Evolutionary conservation across 768 basidiomycete species (phyloP).

Genomic region (Chalciporus sphaerocephalus): DNA sequence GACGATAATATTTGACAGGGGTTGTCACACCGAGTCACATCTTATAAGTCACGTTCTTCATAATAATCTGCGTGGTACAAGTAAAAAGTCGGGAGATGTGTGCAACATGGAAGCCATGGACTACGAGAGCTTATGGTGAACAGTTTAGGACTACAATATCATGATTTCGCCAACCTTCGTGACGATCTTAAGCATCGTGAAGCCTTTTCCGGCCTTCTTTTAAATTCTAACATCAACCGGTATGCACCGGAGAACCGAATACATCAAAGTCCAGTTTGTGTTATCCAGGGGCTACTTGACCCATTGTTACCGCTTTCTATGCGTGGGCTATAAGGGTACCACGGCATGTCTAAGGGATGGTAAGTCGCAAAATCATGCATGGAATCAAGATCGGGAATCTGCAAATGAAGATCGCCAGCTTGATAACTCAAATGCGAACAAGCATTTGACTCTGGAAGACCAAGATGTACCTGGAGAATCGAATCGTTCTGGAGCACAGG

Average conservation of each 20-base stretch:
- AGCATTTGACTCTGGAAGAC: neutral
- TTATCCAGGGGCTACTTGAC: neutral
- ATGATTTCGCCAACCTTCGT: neutral
- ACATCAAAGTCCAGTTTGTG: neutral
- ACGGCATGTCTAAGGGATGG: neutral
- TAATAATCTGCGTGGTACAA: too few relatives aligned
- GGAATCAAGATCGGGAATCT: neutral
- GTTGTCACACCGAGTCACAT: neutral
- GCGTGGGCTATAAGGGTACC: slow-evolving; percentile 1
- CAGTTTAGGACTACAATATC: neutral
- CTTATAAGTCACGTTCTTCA: neutral
- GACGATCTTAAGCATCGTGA: neutral
- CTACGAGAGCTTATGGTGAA: neutral
- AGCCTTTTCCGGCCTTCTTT: neutral
- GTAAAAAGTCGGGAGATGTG: neutral
- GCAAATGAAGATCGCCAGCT: neutral
- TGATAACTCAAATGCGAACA: neutral
- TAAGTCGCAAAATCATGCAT: neutral
- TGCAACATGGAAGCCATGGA: neutral
- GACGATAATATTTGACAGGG: too few relatives aligned
- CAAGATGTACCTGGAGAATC: neutral
- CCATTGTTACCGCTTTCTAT: neutral
- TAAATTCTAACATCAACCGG: neutral
- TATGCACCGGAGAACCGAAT: neutral
- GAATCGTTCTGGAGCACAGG: neutral